These are phyloP conservation scores for Zymoseptoria pseudotritici DNA, from an alignment of 2,329 filamentous ascomycete genomes.

Conservation along the genomic window DNA sequence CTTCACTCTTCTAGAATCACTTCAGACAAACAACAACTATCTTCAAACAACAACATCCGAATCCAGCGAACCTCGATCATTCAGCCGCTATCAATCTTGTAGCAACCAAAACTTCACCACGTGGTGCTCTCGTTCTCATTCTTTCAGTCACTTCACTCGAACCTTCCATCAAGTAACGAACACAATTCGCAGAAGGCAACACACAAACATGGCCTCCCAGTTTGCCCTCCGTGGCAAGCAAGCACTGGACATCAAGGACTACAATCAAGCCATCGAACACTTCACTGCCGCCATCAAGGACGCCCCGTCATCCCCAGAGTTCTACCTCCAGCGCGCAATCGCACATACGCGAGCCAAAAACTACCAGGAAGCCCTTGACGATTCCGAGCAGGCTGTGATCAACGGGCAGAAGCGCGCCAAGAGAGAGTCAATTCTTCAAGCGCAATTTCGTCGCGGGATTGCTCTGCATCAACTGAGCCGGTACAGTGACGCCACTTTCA, in stretches of 20 bases:
- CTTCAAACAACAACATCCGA: not conserved
- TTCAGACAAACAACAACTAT: not conserved
- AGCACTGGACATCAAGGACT: slow-evolving; percentile 58
- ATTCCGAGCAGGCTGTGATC: slow-evolving; percentile 46
- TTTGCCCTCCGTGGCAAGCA: slow-evolving; percentile 48
- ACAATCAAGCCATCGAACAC: slow-evolving; percentile 57
- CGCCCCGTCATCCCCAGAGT: slow-evolving; percentile 60
- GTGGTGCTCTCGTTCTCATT: not conserved
- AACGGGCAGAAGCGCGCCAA: slow-evolving; percentile 66
- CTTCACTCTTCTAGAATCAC: not conserved
- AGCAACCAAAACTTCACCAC: not conserved
- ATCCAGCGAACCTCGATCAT: not conserved
- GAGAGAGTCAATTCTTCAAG: slow-evolving; percentile 68
- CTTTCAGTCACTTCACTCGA: not conserved
- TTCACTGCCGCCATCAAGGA: slow-evolving; percentile 59
- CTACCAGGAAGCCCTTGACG: slow-evolving; percentile 36
- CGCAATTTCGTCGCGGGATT: slow-evolving; percentile 73
- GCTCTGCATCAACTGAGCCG: slow-evolving; percentile 62
- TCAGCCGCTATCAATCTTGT: not conserved
- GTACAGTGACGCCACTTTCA: slow-evolving; percentile 67
- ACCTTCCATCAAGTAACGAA: not conserved
- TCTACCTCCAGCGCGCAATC: slow-evolving; percentile 75
- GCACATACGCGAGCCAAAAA: slow-evolving; percentile 60
- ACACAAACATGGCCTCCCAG: slow-evolving; percentile 42
- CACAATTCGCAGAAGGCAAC: not conserved